Base-by-base conservation (phyloP, 805 yeast genomes). In the Isabelozyma pseudorhagii region DNA sequence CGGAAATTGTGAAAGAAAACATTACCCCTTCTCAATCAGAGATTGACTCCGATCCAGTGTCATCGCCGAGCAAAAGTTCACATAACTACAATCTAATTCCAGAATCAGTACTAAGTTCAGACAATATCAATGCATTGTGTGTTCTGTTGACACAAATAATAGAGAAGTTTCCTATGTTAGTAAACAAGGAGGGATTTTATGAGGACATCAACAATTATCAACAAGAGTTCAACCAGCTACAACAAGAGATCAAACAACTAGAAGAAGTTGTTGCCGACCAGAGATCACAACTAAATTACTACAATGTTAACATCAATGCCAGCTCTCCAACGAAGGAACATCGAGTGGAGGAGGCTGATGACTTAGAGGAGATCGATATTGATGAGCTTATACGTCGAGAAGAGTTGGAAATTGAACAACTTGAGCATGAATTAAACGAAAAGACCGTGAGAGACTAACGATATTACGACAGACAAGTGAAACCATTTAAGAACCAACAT, bases 181-280 rank as follows among this genome's bases (percentile, higher is more conserved):
- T 63, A 4, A 57, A 56, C 44, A 11, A 42, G 42, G 46, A 54
- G 18, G 39, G 28, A 17, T 49, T 58, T 7, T 58, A 68, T 41
- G 55, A 67, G 8, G 63, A 63, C 40, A 63, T 75, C 10, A 56
- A 62, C 68, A 75, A 56, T 54, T 76, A 60, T 54, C 75, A 62
- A 64, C 73, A 56, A 42, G 75, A 65, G 53, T 78, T 66, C 61
- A 64, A 48, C 31, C 51, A 43, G 42, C 53, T 81, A 8, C 58
- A 62, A 2, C 65, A 67, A 8, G 79, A 78, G 40, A 68, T 79
- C 5, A 54, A 66, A 31, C 63, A 68, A n/a, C 69, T 78, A 43
- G 80, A 78, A 49, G 65, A 65, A 4, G 64, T 72, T 5, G 65
- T 77, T 8, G 75, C 73, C 28, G 67, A 68, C 18, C 85, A 80